Conservation (phyloP, 345 rosid species). For the Trapa bicornis region DNA sequence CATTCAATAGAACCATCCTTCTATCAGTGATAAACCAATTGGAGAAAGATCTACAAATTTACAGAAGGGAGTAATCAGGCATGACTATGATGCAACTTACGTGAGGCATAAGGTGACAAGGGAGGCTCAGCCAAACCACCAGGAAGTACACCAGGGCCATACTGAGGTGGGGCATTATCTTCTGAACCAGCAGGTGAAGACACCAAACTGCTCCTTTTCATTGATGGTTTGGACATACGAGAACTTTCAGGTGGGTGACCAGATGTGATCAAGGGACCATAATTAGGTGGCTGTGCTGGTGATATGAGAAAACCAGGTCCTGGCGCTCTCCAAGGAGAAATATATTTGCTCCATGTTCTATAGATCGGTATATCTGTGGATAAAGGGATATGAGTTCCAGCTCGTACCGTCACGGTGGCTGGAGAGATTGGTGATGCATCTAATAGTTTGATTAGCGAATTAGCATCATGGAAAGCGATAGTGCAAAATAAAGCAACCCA, state of each 20-base stretch:
- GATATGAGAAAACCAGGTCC: constrained; percentile 15
- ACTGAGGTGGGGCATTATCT: constrained; percentile 60
- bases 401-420: constrained; percentile 20
- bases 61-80: background rate
- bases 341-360: constrained; percentile 26
- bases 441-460: constrained; percentile 17
- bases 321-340: constrained; percentile 34
- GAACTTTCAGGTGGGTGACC: constrained; percentile 54
- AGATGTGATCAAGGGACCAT: constrained; percentile 44
- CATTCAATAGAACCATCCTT: background rate
- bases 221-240: constrained; percentile 47
- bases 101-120: constrained; percentile 51
- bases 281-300: constrained; percentile 44
- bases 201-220: constrained; percentile 35
- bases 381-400: constrained; percentile 34
- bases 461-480: constrained; percentile 26
- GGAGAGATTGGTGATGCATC: constrained; percentile 32
- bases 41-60: background rate
- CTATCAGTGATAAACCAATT: background rate
- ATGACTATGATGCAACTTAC: constrained; percentile 28
- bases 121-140: constrained; percentile 68
- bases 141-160: constrained; percentile 37
- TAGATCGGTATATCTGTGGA: constrained; percentile 32
- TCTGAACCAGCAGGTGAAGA: constrained; percentile 49
- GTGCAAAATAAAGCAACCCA: constrained; percentile 26